These are phyloP conservation scores for Amphichorda felina DNA, from an alignment of 2,329 filamentous ascomycete genomes.

Conservation along the genomic window DNA sequence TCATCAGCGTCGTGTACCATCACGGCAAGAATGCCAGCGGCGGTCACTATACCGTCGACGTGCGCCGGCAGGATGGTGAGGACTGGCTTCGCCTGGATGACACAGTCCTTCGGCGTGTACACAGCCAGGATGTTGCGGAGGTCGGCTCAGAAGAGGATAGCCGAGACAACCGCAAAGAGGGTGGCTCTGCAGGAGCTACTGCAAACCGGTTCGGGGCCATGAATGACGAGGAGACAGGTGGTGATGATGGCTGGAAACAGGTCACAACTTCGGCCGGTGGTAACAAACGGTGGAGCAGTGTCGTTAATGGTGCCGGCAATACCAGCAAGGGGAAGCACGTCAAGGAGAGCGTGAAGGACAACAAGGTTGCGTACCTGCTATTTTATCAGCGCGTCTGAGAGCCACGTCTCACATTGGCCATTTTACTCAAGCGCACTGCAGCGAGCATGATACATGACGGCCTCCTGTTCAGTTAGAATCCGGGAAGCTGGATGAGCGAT, in stretches of 20 bases:
- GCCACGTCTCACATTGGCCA: neutral
- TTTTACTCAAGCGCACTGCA: neutral
- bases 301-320: constrained; percentile 53
- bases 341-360: constrained; percentile 66
- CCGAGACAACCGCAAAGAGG: constrained; percentile 36
- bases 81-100: constrained; percentile 97
- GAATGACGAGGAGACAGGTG: constrained; percentile 53
- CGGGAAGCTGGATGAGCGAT: neutral
- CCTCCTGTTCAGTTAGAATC: neutral
- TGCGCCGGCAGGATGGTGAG: constrained; percentile 82
- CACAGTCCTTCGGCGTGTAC: constrained; percentile 75
- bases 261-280: constrained; percentile 49
- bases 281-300: constrained; percentile 59
- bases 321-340: constrained; percentile 42
- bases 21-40: constrained; percentile 94
- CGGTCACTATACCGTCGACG: constrained; percentile 96
- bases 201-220: constrained; percentile 66
- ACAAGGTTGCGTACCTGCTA: constrained; percentile 92
- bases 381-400: constrained; percentile 73
- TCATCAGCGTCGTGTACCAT: constrained; percentile 90
- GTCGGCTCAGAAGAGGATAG: constrained; percentile 68
- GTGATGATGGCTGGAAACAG: constrained; percentile 74
- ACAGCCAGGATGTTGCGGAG: constrained; percentile 80
- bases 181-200: constrained; percentile 19
- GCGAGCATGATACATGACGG: constrained; percentile 1